phyloP scores from a whole-genome alignment of 1,284 basidiomycete species.

The Moniliophthora roreri region DNA sequence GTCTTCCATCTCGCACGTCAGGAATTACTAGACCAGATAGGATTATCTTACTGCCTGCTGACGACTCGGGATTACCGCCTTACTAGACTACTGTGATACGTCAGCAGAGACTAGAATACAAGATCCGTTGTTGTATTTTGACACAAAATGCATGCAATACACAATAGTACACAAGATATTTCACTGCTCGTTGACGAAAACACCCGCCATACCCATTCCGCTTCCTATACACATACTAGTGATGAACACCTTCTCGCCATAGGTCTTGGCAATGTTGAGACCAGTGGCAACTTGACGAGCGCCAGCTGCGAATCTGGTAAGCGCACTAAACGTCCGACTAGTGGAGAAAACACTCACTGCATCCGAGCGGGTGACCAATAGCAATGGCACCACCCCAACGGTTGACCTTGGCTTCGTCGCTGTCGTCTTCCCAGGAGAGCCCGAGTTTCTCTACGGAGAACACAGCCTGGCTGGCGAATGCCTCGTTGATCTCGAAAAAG shows the following conservation, averaged over 20 bases:
- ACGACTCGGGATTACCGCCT: too few species aligned
- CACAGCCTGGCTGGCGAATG: constrained; percentile 87
- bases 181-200: constrained; percentile 85
- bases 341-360: constrained; percentile 51
- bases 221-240: constrained; percentile 96
- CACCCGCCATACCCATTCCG: constrained; percentile 84
- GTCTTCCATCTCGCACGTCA: too few species aligned
- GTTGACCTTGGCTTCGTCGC: constrained; percentile 59
- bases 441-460: constrained; percentile 78
- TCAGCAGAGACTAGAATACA: too few species aligned
- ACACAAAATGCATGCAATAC: too few species aligned
- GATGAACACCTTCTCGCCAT: constrained; percentile 74
- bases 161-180: constrained; percentile 1
- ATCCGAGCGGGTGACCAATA: constrained; percentile 82
- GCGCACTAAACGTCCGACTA: not conserved
- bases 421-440: constrained; percentile 62
- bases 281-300: constrained; percentile 88
- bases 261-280: constrained; percentile 80
- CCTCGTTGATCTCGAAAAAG: constrained; percentile 96
- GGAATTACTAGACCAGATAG: too few species aligned
- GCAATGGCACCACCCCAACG: constrained; percentile 89
- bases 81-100: too few species aligned
- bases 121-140: too few species aligned
- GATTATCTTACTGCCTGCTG: too few species aligned
- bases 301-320: constrained; percentile 53